Percentiles rank a stretch among this genome's conserved stretches.
Conservation (phyloP, 306 rosid species). For the Citrullus amarus region DNA sequence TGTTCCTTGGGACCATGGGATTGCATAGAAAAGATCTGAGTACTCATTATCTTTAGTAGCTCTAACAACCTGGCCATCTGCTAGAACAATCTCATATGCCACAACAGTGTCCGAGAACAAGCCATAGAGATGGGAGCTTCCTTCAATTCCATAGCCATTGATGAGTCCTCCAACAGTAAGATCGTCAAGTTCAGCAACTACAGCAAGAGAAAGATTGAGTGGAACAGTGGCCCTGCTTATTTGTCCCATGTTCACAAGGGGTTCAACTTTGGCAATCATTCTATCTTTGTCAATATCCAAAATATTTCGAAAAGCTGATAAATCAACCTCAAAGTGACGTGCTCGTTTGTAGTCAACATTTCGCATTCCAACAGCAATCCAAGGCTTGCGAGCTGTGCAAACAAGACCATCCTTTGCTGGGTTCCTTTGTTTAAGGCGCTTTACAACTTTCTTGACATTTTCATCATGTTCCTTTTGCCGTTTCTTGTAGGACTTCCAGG, state of each 20-base stretch:
- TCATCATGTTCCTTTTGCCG: conserved; percentile 87
- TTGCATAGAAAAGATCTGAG: conserved; percentile 78
- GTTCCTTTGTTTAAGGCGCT: conserved; percentile 80
- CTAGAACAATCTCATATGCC: conserved; percentile 75
- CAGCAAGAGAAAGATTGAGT: conserved; percentile 82
- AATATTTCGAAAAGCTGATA: conserved; percentile 73
- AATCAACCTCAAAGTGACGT: conserved; percentile 88
- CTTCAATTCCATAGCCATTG: conserved; percentile 95
- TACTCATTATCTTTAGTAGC: conserved; percentile 83
- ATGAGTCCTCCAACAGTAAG: conserved; percentile 98
- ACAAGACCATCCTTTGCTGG: conserved; percentile 87
- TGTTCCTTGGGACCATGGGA: conserved; percentile 99
- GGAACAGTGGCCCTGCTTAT: conserved; percentile 75
- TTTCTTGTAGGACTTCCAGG: conserved; percentile 71
- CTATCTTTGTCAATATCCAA: conserved; percentile 63
- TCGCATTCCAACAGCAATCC: conserved; percentile 96
- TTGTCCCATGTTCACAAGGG: conserved; percentile 97
- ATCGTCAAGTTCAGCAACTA: conserved; percentile 94
- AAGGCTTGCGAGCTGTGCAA: conserved; percentile 92
- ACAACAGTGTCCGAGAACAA: conserved; percentile 90
- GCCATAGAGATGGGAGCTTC: conserved; percentile 89
- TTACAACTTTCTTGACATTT: conserved; percentile 67
- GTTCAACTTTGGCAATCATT: conserved; percentile 89
- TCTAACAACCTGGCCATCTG: conserved; percentile 77
- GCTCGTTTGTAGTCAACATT: conserved; percentile 97